These are phyloP conservation scores for Verticillium nonalfalfae DNA, from an alignment of 2,329 filamentous ascomycete genomes.

Conservation along the genomic window DNA sequence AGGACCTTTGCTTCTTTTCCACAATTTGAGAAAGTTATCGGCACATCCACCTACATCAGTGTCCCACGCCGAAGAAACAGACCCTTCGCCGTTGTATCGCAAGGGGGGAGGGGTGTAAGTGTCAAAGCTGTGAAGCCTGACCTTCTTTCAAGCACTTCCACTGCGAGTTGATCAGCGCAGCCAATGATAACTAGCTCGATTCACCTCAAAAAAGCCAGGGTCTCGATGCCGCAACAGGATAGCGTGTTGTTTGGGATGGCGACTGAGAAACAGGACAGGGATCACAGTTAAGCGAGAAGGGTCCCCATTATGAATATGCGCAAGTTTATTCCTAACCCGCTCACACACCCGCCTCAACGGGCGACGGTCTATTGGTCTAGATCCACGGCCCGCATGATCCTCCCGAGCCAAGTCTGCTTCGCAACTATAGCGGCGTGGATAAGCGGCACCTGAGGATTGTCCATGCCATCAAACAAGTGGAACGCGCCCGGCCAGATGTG, in stretches of 20 bases:
- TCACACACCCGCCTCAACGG: not conserved
- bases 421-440: slow-evolving; percentile 10
- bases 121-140: not conserved
- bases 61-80: not conserved
- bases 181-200: slow-evolving; percentile 11
- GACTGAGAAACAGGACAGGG: not conserved
- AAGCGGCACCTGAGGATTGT: slow-evolving; percentile 10
- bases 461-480: slow-evolving; percentile 12
- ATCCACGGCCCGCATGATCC: slow-evolving; percentile 4
- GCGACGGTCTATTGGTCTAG: not conserved
- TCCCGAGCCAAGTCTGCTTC: slow-evolving; percentile 10
- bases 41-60: not conserved
- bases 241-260: not conserved
- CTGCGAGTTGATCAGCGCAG: not conserved
- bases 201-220: slow-evolving; percentile 4
- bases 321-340: not conserved
- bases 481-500: slow-evolving; percentile 15
- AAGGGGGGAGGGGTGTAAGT: not conserved
- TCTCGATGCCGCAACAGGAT: not conserved
- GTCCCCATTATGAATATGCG: not conserved
- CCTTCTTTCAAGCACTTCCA: not conserved
- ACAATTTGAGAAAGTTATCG: not conserved
- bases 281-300: not conserved
- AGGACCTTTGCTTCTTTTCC: not conserved
- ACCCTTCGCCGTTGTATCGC: not conserved